phyloP scores from a whole-genome alignment of 441 rosid species.

The Bocquillonia castaneifolia region DNA sequence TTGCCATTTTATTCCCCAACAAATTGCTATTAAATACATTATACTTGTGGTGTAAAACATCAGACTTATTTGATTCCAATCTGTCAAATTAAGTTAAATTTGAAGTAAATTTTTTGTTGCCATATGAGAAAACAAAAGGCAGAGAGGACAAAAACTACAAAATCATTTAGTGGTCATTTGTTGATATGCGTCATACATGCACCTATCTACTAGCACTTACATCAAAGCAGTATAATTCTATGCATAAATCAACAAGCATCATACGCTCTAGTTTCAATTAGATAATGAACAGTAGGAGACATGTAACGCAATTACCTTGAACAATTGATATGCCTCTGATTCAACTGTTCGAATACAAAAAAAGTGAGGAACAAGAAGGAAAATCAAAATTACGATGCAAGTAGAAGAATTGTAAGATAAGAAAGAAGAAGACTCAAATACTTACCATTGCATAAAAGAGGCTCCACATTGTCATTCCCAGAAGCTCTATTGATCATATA shows the following conservation, averaged over 20 bases:
- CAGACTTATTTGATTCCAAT: not conserved
- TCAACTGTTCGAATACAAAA: constrained; percentile 47
- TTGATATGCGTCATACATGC: not conserved
- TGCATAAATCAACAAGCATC: not conserved
- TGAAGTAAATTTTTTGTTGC: not conserved
- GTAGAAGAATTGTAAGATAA: constrained; percentile 4
- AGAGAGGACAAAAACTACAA: not conserved
- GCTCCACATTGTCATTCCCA: constrained; percentile 51
- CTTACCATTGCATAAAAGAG: constrained; percentile 69
- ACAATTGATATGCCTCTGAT: constrained; percentile 52
- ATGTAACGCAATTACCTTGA: constrained; percentile 52
- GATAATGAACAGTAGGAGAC: not conserved
- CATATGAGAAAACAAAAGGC: not conserved
- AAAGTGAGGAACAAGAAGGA: not conserved
- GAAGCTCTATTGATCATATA: constrained; percentile 52
- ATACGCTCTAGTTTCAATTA: not conserved
- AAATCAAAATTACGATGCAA: constrained; percentile 20
- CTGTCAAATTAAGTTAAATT: not conserved
- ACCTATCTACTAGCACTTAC: not conserved
- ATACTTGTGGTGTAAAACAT: not conserved
- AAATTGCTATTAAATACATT: not conserved
- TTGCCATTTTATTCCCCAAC: not conserved
- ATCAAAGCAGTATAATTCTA: not conserved
- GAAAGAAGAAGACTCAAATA: constrained; percentile 15
- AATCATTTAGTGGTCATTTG: not conserved